Percentiles rank a stretch among this genome's conserved stretches.
phyloP scores from a whole-genome alignment of 169 alveolate genomes.

The Cryptosporidium ryanae region DNA sequence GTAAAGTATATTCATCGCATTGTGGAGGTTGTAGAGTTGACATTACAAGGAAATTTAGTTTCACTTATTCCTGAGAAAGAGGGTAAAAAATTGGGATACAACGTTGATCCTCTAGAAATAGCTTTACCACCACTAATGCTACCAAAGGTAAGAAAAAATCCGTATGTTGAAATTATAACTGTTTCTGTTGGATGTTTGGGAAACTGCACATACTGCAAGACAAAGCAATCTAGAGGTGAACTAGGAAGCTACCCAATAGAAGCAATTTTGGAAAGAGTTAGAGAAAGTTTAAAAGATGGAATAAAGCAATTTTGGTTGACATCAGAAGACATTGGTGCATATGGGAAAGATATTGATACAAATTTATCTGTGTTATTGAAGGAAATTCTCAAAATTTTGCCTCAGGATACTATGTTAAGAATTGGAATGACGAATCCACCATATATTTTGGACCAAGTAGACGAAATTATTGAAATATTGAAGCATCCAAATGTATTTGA shows the following conservation, averaged over 20 bases:
- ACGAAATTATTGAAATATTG: slow-evolving; percentile 91
- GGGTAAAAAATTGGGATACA: neutral
- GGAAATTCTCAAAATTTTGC: slow-evolving; percentile 85
- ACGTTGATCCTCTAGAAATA: slow-evolving; percentile 29
- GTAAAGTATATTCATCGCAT: slow-evolving; percentile 84
- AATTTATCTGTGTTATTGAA: slow-evolving; percentile 90
- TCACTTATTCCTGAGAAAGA: slow-evolving; percentile 87
- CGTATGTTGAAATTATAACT: slow-evolving; percentile 93
- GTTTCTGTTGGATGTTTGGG: slow-evolving; percentile 98
- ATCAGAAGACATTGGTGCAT: slow-evolving; percentile 98
- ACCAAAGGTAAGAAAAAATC: slow-evolving; percentile 97
- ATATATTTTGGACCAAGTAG: slow-evolving; percentile 93
- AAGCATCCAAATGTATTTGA: slow-evolving; percentile 94
- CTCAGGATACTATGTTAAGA: slow-evolving; percentile 89
- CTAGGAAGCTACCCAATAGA: slow-evolving; percentile 92
- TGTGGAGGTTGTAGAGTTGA: slow-evolving; percentile 96
- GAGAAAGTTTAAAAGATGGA: slow-evolving; percentile 90
- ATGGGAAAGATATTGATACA: slow-evolving; percentile 97
- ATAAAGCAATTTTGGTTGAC: slow-evolving; percentile 97
- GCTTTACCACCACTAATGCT: slow-evolving; percentile 91
- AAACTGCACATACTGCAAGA: slow-evolving; percentile 98
- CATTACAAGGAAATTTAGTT: slow-evolving; percentile 93
- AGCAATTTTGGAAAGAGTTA: slow-evolving; percentile 90
- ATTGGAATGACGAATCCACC: slow-evolving; percentile 99
- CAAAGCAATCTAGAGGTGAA: slow-evolving; percentile 96